Evolutionary conservation across 805 yeast species (phyloP).

Genomic region (Sungouiozyma intestinalis): DNA sequence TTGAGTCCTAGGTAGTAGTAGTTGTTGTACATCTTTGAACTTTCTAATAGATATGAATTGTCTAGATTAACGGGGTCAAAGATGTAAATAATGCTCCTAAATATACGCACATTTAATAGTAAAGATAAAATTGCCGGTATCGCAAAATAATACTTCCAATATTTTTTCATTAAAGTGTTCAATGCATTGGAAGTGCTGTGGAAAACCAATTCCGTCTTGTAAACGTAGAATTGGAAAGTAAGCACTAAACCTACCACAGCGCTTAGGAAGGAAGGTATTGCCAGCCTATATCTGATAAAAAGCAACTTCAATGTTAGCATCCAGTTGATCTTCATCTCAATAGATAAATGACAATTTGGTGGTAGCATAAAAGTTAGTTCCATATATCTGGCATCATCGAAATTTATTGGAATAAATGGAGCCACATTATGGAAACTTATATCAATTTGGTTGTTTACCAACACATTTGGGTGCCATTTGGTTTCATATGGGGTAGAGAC

Average conservation of each 20-base stretch:
- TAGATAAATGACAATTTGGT: conserved; percentile 9
- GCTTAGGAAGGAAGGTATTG: conserved; percentile 60
- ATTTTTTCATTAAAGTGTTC: conserved; percentile 24
- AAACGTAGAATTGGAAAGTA: conserved; percentile 43
- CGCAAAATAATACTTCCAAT: conserved; percentile 18
- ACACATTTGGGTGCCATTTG: conserved; percentile 61
- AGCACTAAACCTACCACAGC: conserved; percentile 44
- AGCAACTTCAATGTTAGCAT: conserved; percentile 49
- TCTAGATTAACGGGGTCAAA: conserved; percentile 47
- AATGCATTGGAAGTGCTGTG: conserved; percentile 41
- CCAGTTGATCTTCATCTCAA: conserved; percentile 19
- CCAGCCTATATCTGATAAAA: conserved; percentile 67
- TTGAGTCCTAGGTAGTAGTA: conserved; percentile 60
- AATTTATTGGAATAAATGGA: conserved; percentile 47
- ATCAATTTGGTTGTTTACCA: conserved; percentile 31
- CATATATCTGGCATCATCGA: conserved; percentile 12
- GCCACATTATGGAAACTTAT: conserved; percentile 51
- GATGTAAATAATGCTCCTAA: conserved; percentile 33
- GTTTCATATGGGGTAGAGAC: conserved; percentile 57
- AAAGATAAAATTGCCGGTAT: conserved; percentile 30
- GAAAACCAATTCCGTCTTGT: conserved; percentile 30
- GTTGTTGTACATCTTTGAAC: conserved; percentile 34
- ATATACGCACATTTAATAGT: conserved; percentile 24
- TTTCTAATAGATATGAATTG: conserved; percentile 34
- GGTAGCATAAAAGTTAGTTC: conserved; percentile 18